Evolutionary conservation across 441 rosid species (phyloP).

Genomic region (Pelargonium fulgidum): DNA sequence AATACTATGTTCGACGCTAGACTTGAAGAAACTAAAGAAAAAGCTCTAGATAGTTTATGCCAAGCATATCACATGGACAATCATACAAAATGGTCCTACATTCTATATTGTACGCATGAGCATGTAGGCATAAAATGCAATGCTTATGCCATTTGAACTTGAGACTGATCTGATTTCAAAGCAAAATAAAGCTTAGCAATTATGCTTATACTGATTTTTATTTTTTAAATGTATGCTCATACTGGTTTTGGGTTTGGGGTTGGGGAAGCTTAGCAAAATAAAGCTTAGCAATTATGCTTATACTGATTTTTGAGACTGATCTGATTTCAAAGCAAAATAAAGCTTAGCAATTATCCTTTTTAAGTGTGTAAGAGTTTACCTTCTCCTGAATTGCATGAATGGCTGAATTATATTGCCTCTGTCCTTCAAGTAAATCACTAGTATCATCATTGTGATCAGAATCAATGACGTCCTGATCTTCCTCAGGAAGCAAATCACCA

Average conservation of each 20-base stretch:
- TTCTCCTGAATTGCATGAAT: constrained; percentile 93
- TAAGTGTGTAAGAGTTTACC: constrained; percentile 40
- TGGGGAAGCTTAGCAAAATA: no score
- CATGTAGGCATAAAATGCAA: background rate
- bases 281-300: background rate
- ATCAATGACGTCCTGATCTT: constrained; percentile 52
- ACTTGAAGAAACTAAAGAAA: no score
- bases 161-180: background rate
- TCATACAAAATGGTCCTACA: background rate
- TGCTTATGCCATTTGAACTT: constrained; percentile 5
- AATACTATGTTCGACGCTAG: background rate
- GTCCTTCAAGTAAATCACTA: constrained; percentile 89
- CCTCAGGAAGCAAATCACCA: constrained; percentile 55
- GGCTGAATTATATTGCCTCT: constrained; percentile 92
- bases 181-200: background rate
- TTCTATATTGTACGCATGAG: background rate
- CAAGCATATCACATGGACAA: no score
- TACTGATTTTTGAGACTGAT: no score
- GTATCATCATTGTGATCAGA: constrained; percentile 78
- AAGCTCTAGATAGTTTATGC: no score
- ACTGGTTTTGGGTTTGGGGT: no score
- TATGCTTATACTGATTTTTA: background rate
- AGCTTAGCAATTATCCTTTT: no score
- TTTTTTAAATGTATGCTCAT: no score
- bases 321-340: no score